Conservation (phyloP, 2,329 filamentous ascomycete genomes). For the Pleomassaria siparia region DNA sequence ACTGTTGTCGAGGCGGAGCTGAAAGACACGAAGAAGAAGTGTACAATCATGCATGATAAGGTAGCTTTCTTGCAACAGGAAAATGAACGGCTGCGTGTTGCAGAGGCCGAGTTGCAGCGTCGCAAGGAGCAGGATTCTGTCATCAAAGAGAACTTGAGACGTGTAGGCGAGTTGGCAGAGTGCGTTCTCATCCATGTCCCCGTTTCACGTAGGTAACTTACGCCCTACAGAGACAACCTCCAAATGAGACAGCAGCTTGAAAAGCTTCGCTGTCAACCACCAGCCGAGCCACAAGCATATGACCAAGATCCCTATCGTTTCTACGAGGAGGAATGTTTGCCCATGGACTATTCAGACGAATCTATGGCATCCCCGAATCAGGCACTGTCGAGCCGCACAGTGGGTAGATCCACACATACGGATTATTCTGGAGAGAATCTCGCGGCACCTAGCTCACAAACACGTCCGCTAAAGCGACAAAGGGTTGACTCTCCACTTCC, state of each 20-base stretch:
- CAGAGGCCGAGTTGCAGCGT: constrained; percentile 22
- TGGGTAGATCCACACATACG: constrained; percentile 21
- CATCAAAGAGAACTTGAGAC: constrained; percentile 30
- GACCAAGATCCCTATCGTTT: constrained; percentile 14
- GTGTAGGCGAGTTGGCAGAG: constrained; percentile 31
- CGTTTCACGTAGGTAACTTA: constrained; percentile 12
- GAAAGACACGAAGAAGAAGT: constrained; percentile 25
- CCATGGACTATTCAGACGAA: background rate
- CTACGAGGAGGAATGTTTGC: constrained; percentile 13
- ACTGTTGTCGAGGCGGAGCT: constrained; percentile 23
- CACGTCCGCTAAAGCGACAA: constrained; percentile 31
- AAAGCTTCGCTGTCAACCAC: constrained; percentile 30
- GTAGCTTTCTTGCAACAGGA: constrained; percentile 29
- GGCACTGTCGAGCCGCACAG: constrained; percentile 27
- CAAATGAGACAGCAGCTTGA: constrained; percentile 32
- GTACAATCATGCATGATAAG: constrained; percentile 34
- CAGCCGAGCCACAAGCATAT: constrained; percentile 29
- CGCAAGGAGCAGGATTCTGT: constrained; percentile 23
- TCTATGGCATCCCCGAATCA: constrained; percentile 10
- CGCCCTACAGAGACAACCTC: constrained; percentile 26
- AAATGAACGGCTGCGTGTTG: constrained; percentile 13
- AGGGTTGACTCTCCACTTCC: constrained; percentile 34
- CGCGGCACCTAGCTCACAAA: constrained; percentile 13
- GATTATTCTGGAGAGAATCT: constrained; percentile 7
- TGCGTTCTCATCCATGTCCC: constrained; percentile 13